phyloP scores from a whole-genome alignment of 75 land plant genomes.

The Selaginella tamariscina region DNA sequence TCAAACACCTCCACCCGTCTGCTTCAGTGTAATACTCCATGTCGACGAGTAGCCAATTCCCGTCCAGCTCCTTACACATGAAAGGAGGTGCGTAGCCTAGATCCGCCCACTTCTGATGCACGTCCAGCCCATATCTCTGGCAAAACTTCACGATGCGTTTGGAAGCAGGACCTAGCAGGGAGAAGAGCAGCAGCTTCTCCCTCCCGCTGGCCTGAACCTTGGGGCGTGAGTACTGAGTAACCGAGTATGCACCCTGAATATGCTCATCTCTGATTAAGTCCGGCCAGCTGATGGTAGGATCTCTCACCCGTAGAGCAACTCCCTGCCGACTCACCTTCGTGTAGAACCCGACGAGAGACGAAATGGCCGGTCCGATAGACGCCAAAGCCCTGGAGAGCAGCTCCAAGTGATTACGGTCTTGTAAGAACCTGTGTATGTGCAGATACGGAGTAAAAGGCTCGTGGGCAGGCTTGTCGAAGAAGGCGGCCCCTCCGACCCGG shows the following conservation, averaged over 20 bases:
- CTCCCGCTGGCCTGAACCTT: not conserved
- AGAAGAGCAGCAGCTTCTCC: slow-evolving; percentile 1
- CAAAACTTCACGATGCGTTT: not conserved
- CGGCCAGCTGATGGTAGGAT: not conserved
- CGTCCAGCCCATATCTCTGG: not conserved
- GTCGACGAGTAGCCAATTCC: too few species aligned
- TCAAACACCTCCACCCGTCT: too few species aligned
- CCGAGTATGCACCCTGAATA: not conserved
- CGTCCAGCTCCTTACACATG: not conserved
- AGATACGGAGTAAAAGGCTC: not conserved
- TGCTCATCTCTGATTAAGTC: not conserved
- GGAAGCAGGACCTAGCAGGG: not conserved
- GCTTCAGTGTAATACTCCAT: too few species aligned
- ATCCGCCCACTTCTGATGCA: not conserved
- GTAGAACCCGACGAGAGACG: not conserved
- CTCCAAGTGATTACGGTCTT: not conserved
- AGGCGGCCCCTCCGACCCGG: slow-evolving; percentile 5
- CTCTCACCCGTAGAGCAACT: not conserved
- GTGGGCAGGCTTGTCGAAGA: slow-evolving; percentile 1
- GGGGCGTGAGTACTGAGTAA: not conserved
- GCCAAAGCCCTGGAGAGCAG: not conserved
- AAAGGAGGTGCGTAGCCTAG: not conserved
- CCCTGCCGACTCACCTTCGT: too few species aligned
- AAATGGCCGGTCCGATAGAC: not conserved
- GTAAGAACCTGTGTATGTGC: not conserved